Evolutionary conservation across 805 yeast species (phyloP).

Genomic region (Wickerhamomyces sydowiorum): DNA sequence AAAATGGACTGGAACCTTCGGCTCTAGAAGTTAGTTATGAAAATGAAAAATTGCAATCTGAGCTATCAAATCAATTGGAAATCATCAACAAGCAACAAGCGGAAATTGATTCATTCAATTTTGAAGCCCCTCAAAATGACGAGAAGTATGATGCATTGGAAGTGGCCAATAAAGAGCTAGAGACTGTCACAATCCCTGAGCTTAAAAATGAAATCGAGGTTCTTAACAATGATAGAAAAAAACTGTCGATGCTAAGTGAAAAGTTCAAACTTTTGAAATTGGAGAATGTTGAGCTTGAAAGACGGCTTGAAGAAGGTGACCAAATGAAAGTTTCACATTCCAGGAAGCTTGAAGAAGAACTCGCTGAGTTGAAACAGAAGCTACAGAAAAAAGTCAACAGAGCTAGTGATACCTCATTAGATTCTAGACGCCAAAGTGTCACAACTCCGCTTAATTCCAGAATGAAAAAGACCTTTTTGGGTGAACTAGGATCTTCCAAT

Average conservation of each 20-base stretch:
- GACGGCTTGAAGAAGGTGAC: constrained; percentile 18
- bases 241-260: constrained; percentile 16
- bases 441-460: not conserved
- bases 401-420: not conserved
- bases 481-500: constrained; percentile 1
- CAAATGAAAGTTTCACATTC: not conserved
- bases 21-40: constrained; percentile 51
- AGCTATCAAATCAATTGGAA: constrained; percentile 43
- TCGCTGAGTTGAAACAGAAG: not conserved
- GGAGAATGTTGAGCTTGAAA: constrained; percentile 28
- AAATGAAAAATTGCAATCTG: constrained; percentile 45
- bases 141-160: constrained; percentile 34
- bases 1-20: constrained; percentile 47
- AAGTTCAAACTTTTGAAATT: constrained; percentile 23
- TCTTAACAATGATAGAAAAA: constrained; percentile 21
- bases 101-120: constrained; percentile 34
- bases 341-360: not conserved
- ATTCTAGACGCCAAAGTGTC: not conserved
- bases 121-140: constrained; percentile 31
- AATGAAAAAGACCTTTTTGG: constrained; percentile 1
- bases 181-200: constrained; percentile 38
- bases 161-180: constrained; percentile 36
- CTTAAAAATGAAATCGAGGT: constrained; percentile 37
- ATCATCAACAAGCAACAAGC: constrained; percentile 39
- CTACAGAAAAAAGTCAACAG: not conserved